Percentiles rank a stretch among this genome's conserved stretches.
These are phyloP conservation scores for Geranium incanum DNA, from an alignment of 441 rosid species.

Conservation along the genomic window DNA sequence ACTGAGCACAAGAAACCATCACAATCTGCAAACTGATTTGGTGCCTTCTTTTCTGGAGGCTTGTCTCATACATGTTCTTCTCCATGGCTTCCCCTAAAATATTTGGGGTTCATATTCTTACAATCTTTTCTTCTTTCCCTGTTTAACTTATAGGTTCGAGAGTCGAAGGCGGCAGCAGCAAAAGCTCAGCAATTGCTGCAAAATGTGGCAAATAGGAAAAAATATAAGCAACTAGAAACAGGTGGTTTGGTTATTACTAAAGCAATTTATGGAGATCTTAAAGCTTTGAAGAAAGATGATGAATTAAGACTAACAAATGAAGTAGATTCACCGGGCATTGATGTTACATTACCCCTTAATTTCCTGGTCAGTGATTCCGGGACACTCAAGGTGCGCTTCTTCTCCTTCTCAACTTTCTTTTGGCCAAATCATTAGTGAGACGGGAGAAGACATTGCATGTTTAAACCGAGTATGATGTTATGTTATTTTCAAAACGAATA, in stretches of 20 bases:
- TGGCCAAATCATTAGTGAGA: background rate
- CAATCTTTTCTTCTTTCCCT: background rate
- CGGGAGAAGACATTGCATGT: background rate
- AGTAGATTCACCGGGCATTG: constrained; percentile 48
- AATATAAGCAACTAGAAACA: constrained; percentile 54
- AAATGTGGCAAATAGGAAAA: constrained; percentile 78
- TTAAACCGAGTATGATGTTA: background rate
- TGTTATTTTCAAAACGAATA: constrained; percentile 3
- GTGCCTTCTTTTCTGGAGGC: background rate
- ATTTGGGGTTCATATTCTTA: background rate
- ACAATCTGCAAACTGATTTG: constrained; percentile 5
- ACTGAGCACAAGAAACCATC: background rate
- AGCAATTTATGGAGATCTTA: constrained; percentile 64
- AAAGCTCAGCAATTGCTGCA: constrained; percentile 74
- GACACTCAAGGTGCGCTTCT: constrained; percentile 58
- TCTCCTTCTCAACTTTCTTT: background rate
- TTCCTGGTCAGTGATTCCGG: constrained; percentile 84
- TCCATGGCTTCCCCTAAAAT: constrained; percentile 1
- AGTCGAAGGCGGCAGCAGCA: constrained; percentile 63
- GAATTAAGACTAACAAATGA: constrained; percentile 32
- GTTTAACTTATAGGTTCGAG: constrained; percentile 45
- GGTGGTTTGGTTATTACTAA: constrained; percentile 68
- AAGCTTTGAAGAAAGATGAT: constrained; percentile 45
- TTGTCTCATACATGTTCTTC: constrained; percentile 1
- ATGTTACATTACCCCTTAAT: constrained; percentile 84